Base-by-base conservation (phyloP, 306 rosid genomes). In the Betula pendula region DNA sequence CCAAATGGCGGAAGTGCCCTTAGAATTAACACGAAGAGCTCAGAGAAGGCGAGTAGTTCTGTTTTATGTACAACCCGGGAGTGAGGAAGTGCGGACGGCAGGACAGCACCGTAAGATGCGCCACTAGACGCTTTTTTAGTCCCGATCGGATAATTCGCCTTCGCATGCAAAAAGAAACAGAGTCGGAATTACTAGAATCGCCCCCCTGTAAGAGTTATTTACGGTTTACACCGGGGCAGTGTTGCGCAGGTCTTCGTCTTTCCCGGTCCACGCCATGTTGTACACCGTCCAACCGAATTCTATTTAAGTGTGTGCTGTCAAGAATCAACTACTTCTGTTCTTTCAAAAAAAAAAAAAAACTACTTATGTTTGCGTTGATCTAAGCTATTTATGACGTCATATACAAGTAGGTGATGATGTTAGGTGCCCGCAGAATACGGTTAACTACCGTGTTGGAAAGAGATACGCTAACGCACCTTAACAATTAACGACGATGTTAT, bases 101-200 rank as follows among this genome's bases (percentile, higher is more conserved):
- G 31, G 63, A 38, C 38, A 75, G 17, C 72, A 68, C 75, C 75
- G 75, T 5, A 20, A 69, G 63, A 47, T 68, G 76, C 70, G 78
- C 73, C 78, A 53, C 72, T 40, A 35, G 49, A 3, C 29, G 52
- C 29, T 70, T 66, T 66, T 66, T 66, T 66, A 35, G 72, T 63
- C 75, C 75, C 82, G 53, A 69, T 59, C 40, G 44, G 31, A 43
- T 13, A 72, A 44, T 67, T 52, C 8, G 42, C 42, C 8, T 38
- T 85, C 73, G 84, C 88, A 76, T 79, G 86, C 88, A 68, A 52
- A n/a, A 20, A 68, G 27, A 25, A 42, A 16, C 5, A 29, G 51
- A 19, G 3, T 4, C 0, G 0, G 43, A 58, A 29, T 79, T 25
- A 75, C 81, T 2, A 1, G 60, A 58, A 16, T 3, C 24, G 22